Conservation (phyloP, 2,329 filamentous ascomycete genomes). For the Pseudogymnoascus sp. region DNA sequence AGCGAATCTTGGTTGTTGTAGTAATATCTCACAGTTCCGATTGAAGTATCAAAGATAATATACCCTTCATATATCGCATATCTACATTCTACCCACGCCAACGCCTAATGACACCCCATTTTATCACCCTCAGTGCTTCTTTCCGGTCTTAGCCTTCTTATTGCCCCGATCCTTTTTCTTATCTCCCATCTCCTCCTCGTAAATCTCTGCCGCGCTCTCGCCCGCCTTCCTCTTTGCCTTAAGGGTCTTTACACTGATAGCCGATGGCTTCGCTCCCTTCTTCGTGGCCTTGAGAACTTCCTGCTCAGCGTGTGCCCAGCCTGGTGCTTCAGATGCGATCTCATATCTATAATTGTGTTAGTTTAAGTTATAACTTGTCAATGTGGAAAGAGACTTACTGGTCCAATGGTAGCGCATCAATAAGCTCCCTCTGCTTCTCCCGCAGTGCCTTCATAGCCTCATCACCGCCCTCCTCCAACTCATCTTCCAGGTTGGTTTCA, state of each 20-base stretch:
- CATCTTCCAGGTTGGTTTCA: conserved; percentile 66
- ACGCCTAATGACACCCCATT: conserved; percentile 4
- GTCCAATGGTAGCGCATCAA: conserved; percentile 84
- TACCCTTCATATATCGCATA: conserved; percentile 1
- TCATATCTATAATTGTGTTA: conserved; percentile 48
- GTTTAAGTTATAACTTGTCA: conserved; percentile 1
- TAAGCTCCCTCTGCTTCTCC: conserved; percentile 78
- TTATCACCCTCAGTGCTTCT: conserved; percentile 17
- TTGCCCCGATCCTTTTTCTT: conserved; percentile 35
- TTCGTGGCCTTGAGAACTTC: conserved; percentile 56
- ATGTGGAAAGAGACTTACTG: conserved; percentile 50
- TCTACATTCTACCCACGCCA: conserved; percentile 1
- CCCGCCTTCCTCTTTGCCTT: conserved; percentile 70
- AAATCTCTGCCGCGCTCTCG: conserved; percentile 53
- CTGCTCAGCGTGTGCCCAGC: conserved; percentile 67
- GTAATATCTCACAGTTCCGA: neutral
- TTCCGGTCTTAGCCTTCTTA: conserved; percentile 49
- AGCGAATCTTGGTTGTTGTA: neutral
- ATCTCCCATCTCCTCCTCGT: conserved; percentile 52
- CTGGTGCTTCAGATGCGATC: conserved; percentile 54
- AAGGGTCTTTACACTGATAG: conserved; percentile 75
- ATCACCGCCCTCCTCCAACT: conserved; percentile 76
- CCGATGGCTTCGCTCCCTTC: conserved; percentile 50
- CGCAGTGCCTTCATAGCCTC: conserved; percentile 65
- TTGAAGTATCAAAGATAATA: conserved; percentile 7